Evolutionary conservation across 179 eudicot genomes (phyloP).

Genomic region (Vitellaria paradoxa): DNA sequence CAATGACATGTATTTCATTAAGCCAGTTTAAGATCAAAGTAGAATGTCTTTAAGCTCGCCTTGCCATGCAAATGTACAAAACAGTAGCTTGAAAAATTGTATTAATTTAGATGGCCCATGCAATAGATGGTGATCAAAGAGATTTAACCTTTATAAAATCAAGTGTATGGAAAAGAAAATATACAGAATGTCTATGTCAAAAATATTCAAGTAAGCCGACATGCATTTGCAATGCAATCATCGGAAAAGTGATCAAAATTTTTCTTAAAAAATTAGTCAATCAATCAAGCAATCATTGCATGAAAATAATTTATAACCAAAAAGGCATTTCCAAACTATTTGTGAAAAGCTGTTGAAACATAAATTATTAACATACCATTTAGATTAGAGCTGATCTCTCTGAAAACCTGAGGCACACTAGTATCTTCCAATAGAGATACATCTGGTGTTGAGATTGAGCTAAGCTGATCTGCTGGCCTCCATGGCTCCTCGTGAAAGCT

Average conservation of each 20-base stretch:
- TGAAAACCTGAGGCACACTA: conserved; percentile 52
- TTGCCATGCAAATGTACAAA: neutral
- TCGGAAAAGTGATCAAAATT: neutral
- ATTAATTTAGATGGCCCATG: neutral
- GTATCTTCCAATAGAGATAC: conserved; percentile 62
- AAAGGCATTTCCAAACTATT: neutral
- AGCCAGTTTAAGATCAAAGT: neutral
- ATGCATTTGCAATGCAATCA: neutral
- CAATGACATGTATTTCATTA: neutral
- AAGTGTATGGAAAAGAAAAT: neutral
- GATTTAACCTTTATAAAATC: neutral
- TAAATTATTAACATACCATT: conserved; percentile 44
- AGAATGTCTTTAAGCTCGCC: neutral
- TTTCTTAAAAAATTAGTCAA: neutral
- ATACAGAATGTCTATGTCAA: neutral
- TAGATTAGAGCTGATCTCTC: conserved; percentile 87
- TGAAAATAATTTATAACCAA: neutral
- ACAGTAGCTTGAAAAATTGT: neutral
- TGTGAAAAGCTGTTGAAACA: neutral
- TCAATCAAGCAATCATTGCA: neutral
- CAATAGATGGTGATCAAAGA: neutral
- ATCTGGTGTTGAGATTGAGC: conserved; percentile 62
- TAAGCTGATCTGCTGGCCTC: conserved; percentile 59
- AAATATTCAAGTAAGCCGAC: too few relatives aligned
- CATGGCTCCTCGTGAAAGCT: conserved; percentile 67